Conservation (phyloP, 768 basidiomycete genomes). For the Amanita fuliginea region DNA sequence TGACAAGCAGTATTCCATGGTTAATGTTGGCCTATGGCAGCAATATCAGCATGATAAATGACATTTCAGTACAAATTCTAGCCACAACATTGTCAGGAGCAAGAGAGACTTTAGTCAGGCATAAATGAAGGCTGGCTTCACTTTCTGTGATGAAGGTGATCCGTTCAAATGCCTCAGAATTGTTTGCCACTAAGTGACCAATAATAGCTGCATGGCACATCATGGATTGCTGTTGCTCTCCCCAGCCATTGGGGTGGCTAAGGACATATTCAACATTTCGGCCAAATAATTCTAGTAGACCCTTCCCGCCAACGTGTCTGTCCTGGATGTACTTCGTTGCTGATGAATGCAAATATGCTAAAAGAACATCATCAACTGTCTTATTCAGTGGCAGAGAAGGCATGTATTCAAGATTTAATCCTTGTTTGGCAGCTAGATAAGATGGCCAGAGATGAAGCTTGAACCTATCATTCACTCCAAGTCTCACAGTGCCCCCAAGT, state of each 20-base stretch:
- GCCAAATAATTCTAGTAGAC: constrained; percentile 9
- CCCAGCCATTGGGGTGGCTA: constrained; percentile 47
- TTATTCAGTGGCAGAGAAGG: constrained; percentile 31
- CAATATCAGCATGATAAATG: not conserved
- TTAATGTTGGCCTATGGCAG: too few species aligned
- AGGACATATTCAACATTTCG: constrained; percentile 28
- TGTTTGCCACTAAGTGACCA: constrained; percentile 31
- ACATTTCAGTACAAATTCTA: constrained; percentile 9
- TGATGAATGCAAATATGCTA: constrained; percentile 30
- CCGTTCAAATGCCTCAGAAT: constrained; percentile 20
- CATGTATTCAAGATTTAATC: constrained; percentile 7
- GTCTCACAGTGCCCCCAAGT: too few species aligned
- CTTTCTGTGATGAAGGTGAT: constrained; percentile 43
- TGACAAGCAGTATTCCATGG: not conserved
- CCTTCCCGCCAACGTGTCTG: too few species aligned
- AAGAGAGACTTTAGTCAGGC: constrained; percentile 14
- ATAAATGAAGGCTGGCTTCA: constrained; percentile 44
- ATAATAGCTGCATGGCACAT: constrained; percentile 35
- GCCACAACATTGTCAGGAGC: not conserved
- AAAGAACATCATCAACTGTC: constrained; percentile 28
- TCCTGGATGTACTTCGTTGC: constrained; percentile 27
- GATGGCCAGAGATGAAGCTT: constrained; percentile 1
- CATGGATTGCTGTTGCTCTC: constrained; percentile 34
- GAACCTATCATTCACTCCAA: not conserved
- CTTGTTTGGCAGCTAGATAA: not conserved